A percentile compares a stretch with the other conserved stretches of the same genome.
Evolutionary conservation across 2,329 filamentous ascomycete species (phyloP).

Genomic region (Cladosporium sp.): DNA sequence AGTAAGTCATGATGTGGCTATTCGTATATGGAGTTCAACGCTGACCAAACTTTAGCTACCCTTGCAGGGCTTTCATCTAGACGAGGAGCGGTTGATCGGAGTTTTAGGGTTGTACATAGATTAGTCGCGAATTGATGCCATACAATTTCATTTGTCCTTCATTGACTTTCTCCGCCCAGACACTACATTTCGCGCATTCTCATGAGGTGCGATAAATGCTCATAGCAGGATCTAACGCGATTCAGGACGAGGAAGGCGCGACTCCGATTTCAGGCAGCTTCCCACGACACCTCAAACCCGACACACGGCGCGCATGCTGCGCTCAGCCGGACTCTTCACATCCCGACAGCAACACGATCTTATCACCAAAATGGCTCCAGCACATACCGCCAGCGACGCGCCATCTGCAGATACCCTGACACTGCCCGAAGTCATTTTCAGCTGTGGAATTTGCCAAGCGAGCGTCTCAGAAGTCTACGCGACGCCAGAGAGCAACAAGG

Average conservation of each 20-base stretch:
- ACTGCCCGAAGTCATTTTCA: conserved; percentile 40
- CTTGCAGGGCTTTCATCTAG: conserved; percentile 40
- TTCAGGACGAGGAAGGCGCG: conserved; percentile 2
- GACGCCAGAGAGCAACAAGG: conserved; percentile 30
- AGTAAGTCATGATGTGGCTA: conserved; percentile 28
- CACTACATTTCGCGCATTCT: not conserved
- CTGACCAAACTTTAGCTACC: conserved; percentile 32
- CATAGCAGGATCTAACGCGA: no score
- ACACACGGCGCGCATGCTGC: not conserved
- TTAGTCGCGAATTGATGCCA: conserved; percentile 8
- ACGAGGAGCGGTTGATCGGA: not conserved
- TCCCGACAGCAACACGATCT: conserved; percentile 11
- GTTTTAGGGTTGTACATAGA: conserved; percentile 10
- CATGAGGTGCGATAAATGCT: no score
- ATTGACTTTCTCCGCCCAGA: not conserved
- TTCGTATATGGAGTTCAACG: conserved; percentile 2
- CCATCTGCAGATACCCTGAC: conserved; percentile 10
- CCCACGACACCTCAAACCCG: not conserved
- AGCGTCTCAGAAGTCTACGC: conserved; percentile 42
- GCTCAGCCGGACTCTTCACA: not conserved
- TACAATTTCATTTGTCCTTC: conserved; percentile 15
- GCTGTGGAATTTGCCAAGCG: conserved; percentile 43
- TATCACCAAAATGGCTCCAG: not conserved
- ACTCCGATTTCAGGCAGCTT: conserved; percentile 2
- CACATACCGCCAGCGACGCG: not conserved